These are phyloP conservation scores for Plasmopara viticola DNA, from an alignment of 352 stramenopile species.

Conservation along the genomic window DNA sequence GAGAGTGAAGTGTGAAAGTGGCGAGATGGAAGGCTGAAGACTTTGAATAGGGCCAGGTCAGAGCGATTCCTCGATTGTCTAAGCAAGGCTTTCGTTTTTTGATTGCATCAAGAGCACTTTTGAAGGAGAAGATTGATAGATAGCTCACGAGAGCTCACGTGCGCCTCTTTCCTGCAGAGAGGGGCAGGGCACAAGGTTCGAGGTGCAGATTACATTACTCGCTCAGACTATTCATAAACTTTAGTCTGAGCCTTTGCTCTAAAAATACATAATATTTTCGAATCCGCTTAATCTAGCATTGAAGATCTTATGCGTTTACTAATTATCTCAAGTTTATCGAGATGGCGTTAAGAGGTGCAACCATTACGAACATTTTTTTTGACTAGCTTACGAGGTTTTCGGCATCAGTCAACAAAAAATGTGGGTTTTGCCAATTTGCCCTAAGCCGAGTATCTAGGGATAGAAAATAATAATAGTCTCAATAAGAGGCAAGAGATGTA, in stretches of 20 bases:
- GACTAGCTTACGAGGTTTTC: too few species aligned
- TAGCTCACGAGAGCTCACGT: neutral
- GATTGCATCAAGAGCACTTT: constrained; percentile 25
- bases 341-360: too few species aligned
- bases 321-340: too few species aligned
- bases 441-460: too few species aligned
- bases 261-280: neutral
- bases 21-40: constrained; percentile 23
- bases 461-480: too few species aligned
- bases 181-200: constrained; percentile 10
- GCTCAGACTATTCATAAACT: neutral
- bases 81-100: constrained; percentile 8
- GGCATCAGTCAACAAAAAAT: too few species aligned
- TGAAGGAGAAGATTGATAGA: constrained; percentile 22
- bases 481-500: too few species aligned
- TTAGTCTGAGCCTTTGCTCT: neutral
- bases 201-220: neutral
- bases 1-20: constrained; percentile 31
- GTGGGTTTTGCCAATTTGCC: too few species aligned
- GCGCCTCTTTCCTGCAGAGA: constrained; percentile 8
- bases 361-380: too few species aligned
- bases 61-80: constrained; percentile 18
- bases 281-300: too few species aligned
- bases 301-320: too few species aligned
- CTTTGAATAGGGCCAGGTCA: constrained; percentile 27